Base-by-base conservation (phyloP, 2,329 filamentous ascomycete genomes). In the Aspergillus spinulosporus region DNA sequence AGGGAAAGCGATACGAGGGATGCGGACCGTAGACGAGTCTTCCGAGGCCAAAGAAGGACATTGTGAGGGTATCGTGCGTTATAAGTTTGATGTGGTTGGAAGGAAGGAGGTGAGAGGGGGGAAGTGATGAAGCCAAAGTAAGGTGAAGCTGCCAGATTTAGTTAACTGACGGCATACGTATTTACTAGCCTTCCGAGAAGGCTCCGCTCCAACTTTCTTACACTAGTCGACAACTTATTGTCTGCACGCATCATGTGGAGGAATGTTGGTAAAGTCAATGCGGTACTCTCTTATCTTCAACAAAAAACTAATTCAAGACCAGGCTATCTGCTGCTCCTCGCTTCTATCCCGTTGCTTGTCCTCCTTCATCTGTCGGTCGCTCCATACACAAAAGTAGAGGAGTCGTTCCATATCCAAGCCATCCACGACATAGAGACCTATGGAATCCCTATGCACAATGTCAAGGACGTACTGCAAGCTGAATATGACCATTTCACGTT, bases 321-420 rank as follows among this genome's bases (percentile, higher is more conserved):
- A 62, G 62, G 58, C 12, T 62, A 58, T 39, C 39, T 57, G 29
- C 49, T 75, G 7, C 59, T 75, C 8, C 65, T 71, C 52, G 68
- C 86, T 61, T 74, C 86, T 49, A 78, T 92, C 56, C 88, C 89
- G 1, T 71, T 80, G 2, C 70, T 87, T 34, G 80, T 90, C 64
- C 71, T 89, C 57, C 54, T 88, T 53, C 90, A 96, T 73, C 84
- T 96, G 54, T 68, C 85, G 59, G 71, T 86, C 26, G 85, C 92
- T 8, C 94, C 94, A 0, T 93, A 95, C 77, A 97, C 92, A 56
- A 99, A 99, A 74, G 94, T 99, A 58, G 94, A 99, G 74, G 94
- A 99, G 75, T 97, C 93, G 0, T 97, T 99, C 83, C 96, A 96
- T 72, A 85, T 97, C 57, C 94, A 99, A 73, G 94, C 94, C 4